Conservation (phyloP, 306 rosid species). For the Rosa rugosa region DNA sequence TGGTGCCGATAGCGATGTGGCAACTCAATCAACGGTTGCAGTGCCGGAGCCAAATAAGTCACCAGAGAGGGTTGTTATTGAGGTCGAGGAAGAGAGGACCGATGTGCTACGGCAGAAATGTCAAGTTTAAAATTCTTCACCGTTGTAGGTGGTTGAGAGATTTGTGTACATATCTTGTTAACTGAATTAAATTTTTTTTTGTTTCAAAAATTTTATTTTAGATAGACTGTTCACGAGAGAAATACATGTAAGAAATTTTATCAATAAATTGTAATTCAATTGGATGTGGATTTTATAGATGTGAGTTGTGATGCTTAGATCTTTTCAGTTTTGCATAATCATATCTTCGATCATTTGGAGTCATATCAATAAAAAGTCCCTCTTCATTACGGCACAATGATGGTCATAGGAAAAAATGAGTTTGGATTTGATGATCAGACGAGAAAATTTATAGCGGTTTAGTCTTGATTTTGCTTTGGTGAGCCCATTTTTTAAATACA, state of each 20-base stretch:
- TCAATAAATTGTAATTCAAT: neutral
- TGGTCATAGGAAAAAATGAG: neutral
- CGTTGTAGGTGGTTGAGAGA: neutral
- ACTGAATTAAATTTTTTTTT: constrained; percentile 3
- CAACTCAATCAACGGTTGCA: neutral
- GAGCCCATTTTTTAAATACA: neutral
- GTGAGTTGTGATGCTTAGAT: neutral
- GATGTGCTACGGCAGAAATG: constrained; percentile 32
- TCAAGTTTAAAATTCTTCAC: neutral
- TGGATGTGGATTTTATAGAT: neutral
- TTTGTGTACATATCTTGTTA: constrained; percentile 12
- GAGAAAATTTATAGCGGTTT: neutral
- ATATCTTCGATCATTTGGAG: neutral
- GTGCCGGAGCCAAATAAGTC: constrained; percentile 6
- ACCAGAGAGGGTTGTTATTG: constrained; percentile 1
- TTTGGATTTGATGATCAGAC: neutral
- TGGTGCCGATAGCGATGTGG: neutral
- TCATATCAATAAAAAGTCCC: neutral
- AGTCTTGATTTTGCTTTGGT: neutral
- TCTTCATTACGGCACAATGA: neutral
- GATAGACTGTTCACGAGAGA: neutral
- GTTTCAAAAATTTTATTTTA: neutral
- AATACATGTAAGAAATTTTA: constrained; percentile 12
- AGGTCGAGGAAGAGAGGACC: constrained; percentile 42
- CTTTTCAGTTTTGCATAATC: neutral